phyloP scores from a whole-genome alignment of 2,329 filamentous ascomycete genomes.

The Aspergillus pseudoglaucus region DNA sequence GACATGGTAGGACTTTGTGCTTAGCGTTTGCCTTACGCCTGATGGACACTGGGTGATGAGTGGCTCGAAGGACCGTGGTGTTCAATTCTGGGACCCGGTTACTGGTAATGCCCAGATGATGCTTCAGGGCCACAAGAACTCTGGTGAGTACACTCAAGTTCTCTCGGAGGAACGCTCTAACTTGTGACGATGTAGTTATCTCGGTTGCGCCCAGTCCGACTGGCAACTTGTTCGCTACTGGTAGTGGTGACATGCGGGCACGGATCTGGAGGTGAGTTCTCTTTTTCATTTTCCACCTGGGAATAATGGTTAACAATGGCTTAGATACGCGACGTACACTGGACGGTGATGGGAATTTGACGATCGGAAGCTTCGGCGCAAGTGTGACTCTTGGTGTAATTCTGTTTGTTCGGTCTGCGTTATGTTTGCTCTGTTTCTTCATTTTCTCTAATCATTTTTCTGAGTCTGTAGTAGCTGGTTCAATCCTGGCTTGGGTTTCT shows the following conservation, averaged over 20 bases:
- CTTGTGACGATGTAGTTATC: constrained; percentile 57
- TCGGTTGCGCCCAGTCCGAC: constrained; percentile 90
- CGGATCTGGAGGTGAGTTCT: constrained; percentile 77
- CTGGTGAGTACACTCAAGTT: constrained; percentile 45
- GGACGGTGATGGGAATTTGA: constrained; percentile 29
- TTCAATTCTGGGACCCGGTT: constrained; percentile 96
- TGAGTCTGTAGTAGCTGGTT: constrained; percentile 10
- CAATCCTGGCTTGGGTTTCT: constrained; percentile 10
- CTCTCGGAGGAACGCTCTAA: constrained; percentile 9
- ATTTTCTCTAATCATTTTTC: constrained; percentile 1
- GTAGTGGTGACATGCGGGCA: constrained; percentile 94
- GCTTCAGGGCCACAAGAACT: constrained; percentile 98
- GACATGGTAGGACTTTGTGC: constrained; percentile 74
- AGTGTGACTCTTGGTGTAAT: constrained; percentile 19
- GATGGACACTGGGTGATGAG: constrained; percentile 95
- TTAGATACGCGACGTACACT: constrained; percentile 33
- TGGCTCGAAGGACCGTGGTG: constrained; percentile 92
- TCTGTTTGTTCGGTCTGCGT: constrained; percentile 4
- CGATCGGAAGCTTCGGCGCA: constrained; percentile 27
- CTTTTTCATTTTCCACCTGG: not conserved
- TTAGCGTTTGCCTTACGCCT: constrained; percentile 89
- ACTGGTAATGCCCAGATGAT: constrained; percentile 94
- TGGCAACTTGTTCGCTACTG: constrained; percentile 85
- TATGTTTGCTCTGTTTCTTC: too few relatives aligned
- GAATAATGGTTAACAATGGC: constrained; percentile 6